Percentiles rank a stretch among this genome's conserved stretches.
These are phyloP conservation scores for Rhodotorula graminis DNA, from an alignment of 768 basidiomycete species.

Conservation along the genomic window DNA sequence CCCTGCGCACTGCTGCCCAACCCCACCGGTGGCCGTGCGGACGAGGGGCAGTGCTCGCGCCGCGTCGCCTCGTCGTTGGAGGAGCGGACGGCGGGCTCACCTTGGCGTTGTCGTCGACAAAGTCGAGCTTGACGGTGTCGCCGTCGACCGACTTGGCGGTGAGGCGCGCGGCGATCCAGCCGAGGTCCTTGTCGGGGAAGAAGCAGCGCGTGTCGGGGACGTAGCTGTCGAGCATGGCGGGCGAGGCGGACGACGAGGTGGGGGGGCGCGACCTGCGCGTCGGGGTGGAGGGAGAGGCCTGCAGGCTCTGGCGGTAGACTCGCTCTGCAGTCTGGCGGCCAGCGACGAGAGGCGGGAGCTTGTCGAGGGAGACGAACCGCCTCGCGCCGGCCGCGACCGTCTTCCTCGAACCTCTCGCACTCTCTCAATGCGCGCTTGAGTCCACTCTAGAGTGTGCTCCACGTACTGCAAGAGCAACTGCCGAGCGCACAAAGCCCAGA, in stretches of 20 bases:
- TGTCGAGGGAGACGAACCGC: too few species aligned
- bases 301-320: neutral
- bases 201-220: slow-evolving; percentile 32
- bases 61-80: neutral
- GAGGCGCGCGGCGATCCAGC: slow-evolving; percentile 89
- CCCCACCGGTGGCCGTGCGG: neutral
- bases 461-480: too few species aligned
- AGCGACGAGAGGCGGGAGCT: neutral
- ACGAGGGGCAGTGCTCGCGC: neutral
- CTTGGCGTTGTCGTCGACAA: slow-evolving; percentile 88
- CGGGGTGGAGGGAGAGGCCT: neutral
- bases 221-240: slow-evolving; percentile 10
- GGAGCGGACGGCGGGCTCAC: slow-evolving; percentile 50
- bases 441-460: too few species aligned
- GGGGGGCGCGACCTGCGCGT: slow-evolving; percentile 1
- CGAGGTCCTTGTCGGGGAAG: slow-evolving; percentile 91
- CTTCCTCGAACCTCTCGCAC: too few species aligned
- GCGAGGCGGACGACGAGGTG: too few species aligned
- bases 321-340: neutral
- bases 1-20: neutral
- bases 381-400: too few species aligned
- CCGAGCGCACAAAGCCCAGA: too few species aligned
- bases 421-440: too few species aligned
- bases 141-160: slow-evolving; percentile 61
- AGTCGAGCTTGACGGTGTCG: slow-evolving; percentile 72